These are phyloP conservation scores for Saccharomycopsis sp. DNA, from an alignment of 805 yeast genomes.

Conservation along the genomic window DNA sequence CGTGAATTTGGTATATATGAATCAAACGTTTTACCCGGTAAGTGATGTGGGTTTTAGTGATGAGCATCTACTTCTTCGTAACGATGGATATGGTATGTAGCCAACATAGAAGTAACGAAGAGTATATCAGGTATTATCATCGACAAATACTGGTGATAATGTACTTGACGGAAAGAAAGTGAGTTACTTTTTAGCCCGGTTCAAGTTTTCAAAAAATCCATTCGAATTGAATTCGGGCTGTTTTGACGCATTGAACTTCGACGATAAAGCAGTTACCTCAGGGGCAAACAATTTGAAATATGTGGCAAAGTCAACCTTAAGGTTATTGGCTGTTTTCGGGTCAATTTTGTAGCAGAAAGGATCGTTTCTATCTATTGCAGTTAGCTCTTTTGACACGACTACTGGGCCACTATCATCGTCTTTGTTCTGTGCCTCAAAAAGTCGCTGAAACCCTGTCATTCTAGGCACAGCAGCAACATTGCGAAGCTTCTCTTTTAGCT, in stretches of 20 bases:
- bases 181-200: background rate
- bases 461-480: constrained; percentile 7
- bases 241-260: background rate
- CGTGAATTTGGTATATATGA: background rate
- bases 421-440: background rate
- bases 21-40: background rate
- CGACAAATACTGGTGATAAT: too few relatives aligned
- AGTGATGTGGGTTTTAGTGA: too few relatives aligned
- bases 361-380: background rate
- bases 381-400: background rate
- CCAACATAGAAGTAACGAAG: too few relatives aligned
- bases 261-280: background rate
- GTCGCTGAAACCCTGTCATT: background rate
- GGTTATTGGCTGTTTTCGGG: background rate
- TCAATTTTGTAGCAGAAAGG: background rate
- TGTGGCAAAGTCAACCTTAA: background rate
- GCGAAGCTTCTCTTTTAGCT: background rate
- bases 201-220: background rate
- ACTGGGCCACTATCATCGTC: background rate
- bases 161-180: background rate
- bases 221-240: background rate
- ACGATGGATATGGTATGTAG: too few relatives aligned
- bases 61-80: too few relatives aligned
- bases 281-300: background rate
- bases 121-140: background rate